Percentiles rank a stretch among this genome's conserved stretches.
These are phyloP conservation scores for Crithidia brevicula DNA, from an alignment of 208 protist genomes.

Conservation along the genomic window DNA sequence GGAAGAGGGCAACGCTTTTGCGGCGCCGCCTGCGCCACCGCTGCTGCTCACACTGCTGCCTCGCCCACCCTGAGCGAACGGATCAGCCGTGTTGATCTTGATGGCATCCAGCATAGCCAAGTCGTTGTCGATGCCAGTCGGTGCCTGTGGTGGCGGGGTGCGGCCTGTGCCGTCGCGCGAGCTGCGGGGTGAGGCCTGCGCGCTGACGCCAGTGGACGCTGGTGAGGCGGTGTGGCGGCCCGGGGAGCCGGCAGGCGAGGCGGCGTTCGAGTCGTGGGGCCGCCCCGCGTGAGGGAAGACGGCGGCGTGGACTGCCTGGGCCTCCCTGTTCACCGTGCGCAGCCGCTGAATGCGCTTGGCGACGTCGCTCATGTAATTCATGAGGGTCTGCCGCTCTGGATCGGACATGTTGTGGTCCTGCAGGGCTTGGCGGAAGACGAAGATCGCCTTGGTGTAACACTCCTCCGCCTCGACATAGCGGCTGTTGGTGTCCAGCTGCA, in stretches of 20 bases:
- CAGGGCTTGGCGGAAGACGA: slow-evolving; percentile 44
- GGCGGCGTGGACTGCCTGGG: slow-evolving; percentile 13
- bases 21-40: no score
- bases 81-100: slow-evolving; percentile 7
- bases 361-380: slow-evolving; percentile 69
- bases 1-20: no score
- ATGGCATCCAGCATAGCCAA: slow-evolving; percentile 25
- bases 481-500: slow-evolving; percentile 47
- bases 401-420: slow-evolving; percentile 38
- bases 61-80: not conserved
- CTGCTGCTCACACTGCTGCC: not conserved
- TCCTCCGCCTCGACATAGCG: slow-evolving; percentile 74
- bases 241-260: slow-evolving; percentile 8
- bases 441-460: slow-evolving; percentile 66
- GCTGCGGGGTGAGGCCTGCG: slow-evolving; percentile 11
- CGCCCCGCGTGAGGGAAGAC: not conserved
- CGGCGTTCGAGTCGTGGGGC: not conserved
- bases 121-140: slow-evolving; percentile 13
- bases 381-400: slow-evolving; percentile 37
- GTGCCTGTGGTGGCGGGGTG: not conserved
- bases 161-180: not conserved
- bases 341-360: slow-evolving; percentile 62
- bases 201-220: not conserved
- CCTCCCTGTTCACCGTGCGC: slow-evolving; percentile 22
- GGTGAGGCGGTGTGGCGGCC: slow-evolving; percentile 3